Evolutionary conservation across 2,329 filamentous ascomycete genomes (phyloP), one percentile per base, ranked within the genome.

Genomic region (Fusarium sp.): DNA sequence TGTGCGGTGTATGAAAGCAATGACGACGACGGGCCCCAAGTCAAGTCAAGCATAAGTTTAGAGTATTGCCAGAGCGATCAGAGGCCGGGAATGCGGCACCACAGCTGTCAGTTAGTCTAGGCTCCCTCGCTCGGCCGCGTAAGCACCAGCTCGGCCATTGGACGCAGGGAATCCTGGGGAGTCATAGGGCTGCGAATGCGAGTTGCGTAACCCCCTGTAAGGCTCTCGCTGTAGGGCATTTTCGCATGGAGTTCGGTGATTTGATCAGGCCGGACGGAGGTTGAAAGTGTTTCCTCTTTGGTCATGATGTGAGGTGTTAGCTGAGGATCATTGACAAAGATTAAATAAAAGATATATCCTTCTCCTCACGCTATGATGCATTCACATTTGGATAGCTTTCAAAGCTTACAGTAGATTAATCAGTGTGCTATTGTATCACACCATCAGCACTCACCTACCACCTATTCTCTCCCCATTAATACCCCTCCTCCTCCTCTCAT

Each of bases 181-280:
- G 72, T 75, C 73, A 74, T 74, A 74, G 73, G 72, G 73, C 73
- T 74, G 71, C 72, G 72, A 73, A 69, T 54, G 55, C 52, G 51
- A 72, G 52, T 73, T 74, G 72, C 73, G 69, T 73, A 74, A 70
- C 66, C 69, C 55, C 39, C 51, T 48, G 51, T 54, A 60, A 41
- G 37, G 63, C 54, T 46, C 44, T 29, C 44, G 46, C 33, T 42
- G n/a, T 37, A 63, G 33, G 58, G 59, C 59, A 35, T 60, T 60
- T 31, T 51, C 29, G 31, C 4, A 35, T 46, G 25, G 44, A 46
- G 48, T 51, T 35, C 48, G 29, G 48, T 35, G 48, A 51, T 51
- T 54, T 46, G 49, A 54, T 29, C 33, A 39, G 52, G 19, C 25
- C 21, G n/a, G 42, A 27, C 25, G n/a, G 42, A 45, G 42, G 44